A percentile compares a stretch with the other conserved stretches of the same genome.
Conservation (phyloP, 345 rosid species). For the Sisymbrium irio region DNA sequence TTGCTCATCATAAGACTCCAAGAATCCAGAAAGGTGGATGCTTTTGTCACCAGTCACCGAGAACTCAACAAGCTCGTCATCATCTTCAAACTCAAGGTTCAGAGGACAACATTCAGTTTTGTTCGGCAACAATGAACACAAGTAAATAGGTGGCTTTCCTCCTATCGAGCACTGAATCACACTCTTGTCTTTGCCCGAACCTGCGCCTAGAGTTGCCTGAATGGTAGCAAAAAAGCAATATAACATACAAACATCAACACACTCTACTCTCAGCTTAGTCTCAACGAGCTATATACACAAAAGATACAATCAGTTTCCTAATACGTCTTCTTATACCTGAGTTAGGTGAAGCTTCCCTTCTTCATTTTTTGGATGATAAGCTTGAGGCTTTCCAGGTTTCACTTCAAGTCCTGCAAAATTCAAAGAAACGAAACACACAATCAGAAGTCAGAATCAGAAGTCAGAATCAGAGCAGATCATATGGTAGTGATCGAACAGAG, state of each 20-base stretch:
- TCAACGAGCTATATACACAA: background rate
- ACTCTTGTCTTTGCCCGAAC: constrained; percentile 57
- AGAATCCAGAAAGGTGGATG: constrained; percentile 86
- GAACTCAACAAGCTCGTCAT: constrained; percentile 71
- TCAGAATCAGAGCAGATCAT: background rate
- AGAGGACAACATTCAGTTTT: constrained; percentile 65
- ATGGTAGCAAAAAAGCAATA: background rate
- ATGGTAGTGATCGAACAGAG: background rate
- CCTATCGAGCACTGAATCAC: constrained; percentile 73
- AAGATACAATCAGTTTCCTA: background rate
- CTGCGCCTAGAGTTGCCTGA: constrained; percentile 90
- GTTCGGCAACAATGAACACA: constrained; percentile 79
- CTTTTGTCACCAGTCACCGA: constrained; percentile 70
- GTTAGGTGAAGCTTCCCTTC: constrained; percentile 72
- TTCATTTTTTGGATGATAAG: constrained; percentile 55
- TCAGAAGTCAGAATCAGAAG: background rate
- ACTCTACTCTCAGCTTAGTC: background rate
- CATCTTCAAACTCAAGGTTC: constrained; percentile 70
- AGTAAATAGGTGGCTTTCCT: constrained; percentile 53
- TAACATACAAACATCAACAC: background rate
- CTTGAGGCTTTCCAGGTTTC: constrained; percentile 76
- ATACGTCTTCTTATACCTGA: constrained; percentile 44
- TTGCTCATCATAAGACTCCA: constrained; percentile 53
- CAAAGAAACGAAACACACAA: background rate
- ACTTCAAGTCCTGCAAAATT: constrained; percentile 61